phyloP scores from a whole-genome alignment of 176 grass and related monocot species.

The Neostapfia colusana region DNA sequence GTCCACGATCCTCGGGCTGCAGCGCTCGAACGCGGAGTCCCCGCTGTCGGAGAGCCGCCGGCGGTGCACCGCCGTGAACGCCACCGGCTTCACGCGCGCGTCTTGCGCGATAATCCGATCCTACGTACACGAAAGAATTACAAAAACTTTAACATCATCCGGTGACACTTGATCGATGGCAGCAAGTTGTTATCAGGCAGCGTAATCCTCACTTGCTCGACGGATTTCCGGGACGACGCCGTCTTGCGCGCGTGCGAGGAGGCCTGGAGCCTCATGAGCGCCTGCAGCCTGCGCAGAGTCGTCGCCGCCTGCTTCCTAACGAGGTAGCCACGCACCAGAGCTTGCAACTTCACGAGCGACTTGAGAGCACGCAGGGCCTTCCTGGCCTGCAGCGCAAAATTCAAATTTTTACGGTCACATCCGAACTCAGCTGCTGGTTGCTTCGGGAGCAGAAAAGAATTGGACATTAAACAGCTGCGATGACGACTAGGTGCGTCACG shows the following conservation, averaged over 20 bases:
- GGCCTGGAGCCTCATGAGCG: slow-evolving; percentile 69
- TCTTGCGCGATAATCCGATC: slow-evolving; percentile 36
- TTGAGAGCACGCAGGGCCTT: slow-evolving; percentile 85
- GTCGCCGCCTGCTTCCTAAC: slow-evolving; percentile 70
- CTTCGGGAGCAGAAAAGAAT: slow-evolving; percentile 1
- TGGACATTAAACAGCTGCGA: background rate
- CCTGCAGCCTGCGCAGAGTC: slow-evolving; percentile 69
- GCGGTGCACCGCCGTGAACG: slow-evolving; percentile 39
- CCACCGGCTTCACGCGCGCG: background rate
- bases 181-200: background rate
- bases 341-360: slow-evolving; percentile 86
- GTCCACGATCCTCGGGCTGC: slow-evolving; percentile 81
- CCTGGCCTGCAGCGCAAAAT: slow-evolving; percentile 54
- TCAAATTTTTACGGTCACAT: slow-evolving; percentile 24
- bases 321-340: slow-evolving; percentile 77
- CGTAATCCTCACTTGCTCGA: slow-evolving; percentile 34
- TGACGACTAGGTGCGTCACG: slow-evolving; percentile 47
- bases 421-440: background rate
- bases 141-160: background rate
- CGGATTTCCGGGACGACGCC: slow-evolving; percentile 35
- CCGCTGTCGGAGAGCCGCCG: slow-evolving; percentile 55
- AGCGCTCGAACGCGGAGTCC: slow-evolving; percentile 37
- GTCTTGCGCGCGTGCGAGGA: slow-evolving; percentile 25
- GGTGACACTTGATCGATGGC: background rate
- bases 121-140: background rate